phyloP scores from a whole-genome alignment of 495 filamentous ascomycete genomes.

The Trichoderma gamsii region DNA sequence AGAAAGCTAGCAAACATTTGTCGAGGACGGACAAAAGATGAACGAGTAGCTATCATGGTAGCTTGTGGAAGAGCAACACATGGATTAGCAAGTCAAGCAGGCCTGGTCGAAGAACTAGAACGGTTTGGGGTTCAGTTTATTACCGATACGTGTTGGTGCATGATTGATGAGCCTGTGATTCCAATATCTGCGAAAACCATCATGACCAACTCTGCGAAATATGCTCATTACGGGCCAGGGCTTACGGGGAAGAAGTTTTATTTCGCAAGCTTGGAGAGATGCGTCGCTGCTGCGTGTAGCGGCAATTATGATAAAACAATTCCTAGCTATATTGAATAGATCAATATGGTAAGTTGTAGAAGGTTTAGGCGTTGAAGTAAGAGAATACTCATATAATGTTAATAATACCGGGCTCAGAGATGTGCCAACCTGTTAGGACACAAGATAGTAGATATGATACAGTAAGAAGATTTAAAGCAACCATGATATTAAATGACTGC shows the following conservation, averaged over 20 bases:
- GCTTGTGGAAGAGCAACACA: not conserved
- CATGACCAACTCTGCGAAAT: conserved; percentile 13
- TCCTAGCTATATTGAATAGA: not conserved
- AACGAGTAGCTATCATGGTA: not conserved
- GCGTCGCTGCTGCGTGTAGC: conserved; percentile 3
- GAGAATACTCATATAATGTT: not conserved
- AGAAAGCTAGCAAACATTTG: not conserved
- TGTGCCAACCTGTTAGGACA: no score
- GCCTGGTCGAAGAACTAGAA: not conserved
- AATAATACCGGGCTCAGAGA: not conserved
- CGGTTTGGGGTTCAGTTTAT: conserved; percentile 9
- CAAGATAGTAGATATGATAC: no score
- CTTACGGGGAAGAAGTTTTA: conserved; percentile 11
- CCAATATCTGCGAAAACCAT: not conserved
- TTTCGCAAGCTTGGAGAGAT: conserved; percentile 3
- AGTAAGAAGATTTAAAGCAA: not conserved
- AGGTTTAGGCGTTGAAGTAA: no score
- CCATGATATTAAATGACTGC: not conserved
- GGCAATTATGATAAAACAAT: not conserved
- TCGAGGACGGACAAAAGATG: not conserved
- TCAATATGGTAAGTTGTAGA: no score
- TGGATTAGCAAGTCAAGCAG: conserved; percentile 3
- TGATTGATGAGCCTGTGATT: conserved; percentile 15
- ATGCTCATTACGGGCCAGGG: conserved; percentile 11
- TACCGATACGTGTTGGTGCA: conserved; percentile 12